Evolutionary conservation across 73 alveolate species (phyloP), one percentile per base, ranked within the genome.

Genomic region (Paramecium bursaria): DNA sequence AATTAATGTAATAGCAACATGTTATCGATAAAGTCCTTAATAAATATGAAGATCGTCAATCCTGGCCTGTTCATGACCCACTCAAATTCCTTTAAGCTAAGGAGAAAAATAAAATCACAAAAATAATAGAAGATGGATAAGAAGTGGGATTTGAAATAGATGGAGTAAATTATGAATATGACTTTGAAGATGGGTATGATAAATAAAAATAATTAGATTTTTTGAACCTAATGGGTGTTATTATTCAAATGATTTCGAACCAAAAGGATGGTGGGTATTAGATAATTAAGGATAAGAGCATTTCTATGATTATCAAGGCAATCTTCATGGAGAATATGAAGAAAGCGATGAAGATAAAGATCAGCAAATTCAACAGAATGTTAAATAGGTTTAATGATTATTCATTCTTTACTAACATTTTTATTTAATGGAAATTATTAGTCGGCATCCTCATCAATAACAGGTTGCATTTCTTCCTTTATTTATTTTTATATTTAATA

Each of bases 211-310:
- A 39, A 5, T 15, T 67, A 67, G 82, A n/a, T 67, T 67, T 10
- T 67, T 33, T 67, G 82, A 67, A 30, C 82, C 82, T 11, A 67
- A 67, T 67, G 82, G 82, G 21, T 67, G 82, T 47, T 67, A 67
- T 47, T 67, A 67, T 67, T 31, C 54, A 19, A 44, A 47, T 9
- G 82, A 67, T 67, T 67, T 67, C 44, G 82, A 30, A 30, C 82
- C 82, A 67, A 35, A 35, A 27, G 82, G 82, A 39, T 67, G 82
- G 82, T 67, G 82, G 82, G 82, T 67, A 42, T 67, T 67, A 21
- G 82, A 67, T 67, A 35, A 5, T 7, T 7, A 39, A 39, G 49
- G 49, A 39, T 5, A 5, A 7, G 49, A 39, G 11, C 49, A 39
- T 39, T 39, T 7, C 11, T 39, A 39, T 39, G 49, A 39, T 39